Conservation (phyloP, 2,329 filamentous ascomycete genomes). For the Stemphylium vesicarium region DNA sequence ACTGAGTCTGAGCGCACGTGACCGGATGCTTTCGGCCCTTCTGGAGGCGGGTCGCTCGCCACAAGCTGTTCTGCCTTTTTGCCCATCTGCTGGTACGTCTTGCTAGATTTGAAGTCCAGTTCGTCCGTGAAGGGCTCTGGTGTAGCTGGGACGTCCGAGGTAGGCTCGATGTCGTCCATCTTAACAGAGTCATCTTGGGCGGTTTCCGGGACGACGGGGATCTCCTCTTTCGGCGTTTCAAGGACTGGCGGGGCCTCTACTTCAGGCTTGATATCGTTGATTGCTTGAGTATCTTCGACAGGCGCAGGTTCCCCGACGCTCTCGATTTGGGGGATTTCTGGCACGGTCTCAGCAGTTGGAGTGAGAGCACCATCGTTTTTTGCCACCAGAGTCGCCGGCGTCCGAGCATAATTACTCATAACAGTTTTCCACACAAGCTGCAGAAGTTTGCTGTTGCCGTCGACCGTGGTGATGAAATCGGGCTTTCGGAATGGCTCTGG, state of each 20-base stretch:
- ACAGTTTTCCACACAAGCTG: conserved; percentile 39
- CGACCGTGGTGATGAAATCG: conserved; percentile 34
- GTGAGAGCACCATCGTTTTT: not conserved
- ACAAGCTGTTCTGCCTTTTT: conserved; percentile 4
- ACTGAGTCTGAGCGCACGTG: conserved; percentile 24
- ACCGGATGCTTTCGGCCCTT: not conserved
- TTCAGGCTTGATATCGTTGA: not conserved
- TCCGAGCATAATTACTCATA: conserved; percentile 25
- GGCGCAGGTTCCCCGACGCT: not conserved
- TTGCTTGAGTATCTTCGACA: not conserved
- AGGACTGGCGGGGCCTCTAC: not conserved
- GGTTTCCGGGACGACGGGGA: not conserved
- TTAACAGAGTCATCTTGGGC: not conserved
- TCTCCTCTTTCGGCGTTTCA: not conserved
- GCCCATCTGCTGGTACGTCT: conserved; percentile 22
- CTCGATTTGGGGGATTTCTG: not conserved
- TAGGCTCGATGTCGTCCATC: conserved; percentile 11
- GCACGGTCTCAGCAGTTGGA: conserved; percentile 2
- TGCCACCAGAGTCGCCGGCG: not conserved
- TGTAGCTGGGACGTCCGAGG: not conserved
- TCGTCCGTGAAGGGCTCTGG: conserved; percentile 27
- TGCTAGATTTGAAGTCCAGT: conserved; percentile 20
- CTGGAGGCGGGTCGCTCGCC: not conserved
- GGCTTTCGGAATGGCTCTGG: conserved; percentile 29
- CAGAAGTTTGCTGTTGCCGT: conserved; percentile 33